These are phyloP conservation scores for Podila epicladia DNA, from an alignment of 192 early-diverging fungal genomes.

Conservation along the genomic window DNA sequence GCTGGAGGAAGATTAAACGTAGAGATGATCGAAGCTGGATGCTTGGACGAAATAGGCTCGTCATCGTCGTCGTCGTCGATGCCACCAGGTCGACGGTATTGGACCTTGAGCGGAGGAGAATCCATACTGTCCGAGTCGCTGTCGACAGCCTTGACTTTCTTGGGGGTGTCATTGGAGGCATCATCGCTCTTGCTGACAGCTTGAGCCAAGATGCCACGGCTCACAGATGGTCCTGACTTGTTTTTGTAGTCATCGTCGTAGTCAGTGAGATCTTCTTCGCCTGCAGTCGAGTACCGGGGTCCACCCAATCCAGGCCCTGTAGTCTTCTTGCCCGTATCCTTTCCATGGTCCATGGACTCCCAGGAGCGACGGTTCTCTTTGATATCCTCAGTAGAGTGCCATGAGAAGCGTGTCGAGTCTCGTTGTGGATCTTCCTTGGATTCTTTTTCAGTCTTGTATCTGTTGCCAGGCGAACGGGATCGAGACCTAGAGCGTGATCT, in stretches of 20 bases:
- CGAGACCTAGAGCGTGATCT: slow-evolving; percentile 13
- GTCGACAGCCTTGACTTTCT: slow-evolving; percentile 1
- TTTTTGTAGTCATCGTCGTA: slow-evolving; percentile 9
- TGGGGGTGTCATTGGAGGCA: background rate
- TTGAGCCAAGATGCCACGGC: background rate
- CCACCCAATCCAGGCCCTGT: background rate
- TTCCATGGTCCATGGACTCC: slow-evolving; percentile 13
- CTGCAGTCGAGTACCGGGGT: slow-evolving; percentile 11
- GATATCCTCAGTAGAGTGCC: slow-evolving; percentile 10
- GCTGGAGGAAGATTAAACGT: slow-evolving; percentile 41
- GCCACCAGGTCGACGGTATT: slow-evolving; percentile 25
- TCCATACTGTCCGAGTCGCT: slow-evolving; percentile 28
- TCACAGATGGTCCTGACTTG: background rate
- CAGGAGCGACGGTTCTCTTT: slow-evolving; percentile 21
- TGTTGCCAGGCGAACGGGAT: slow-evolving; percentile 4
- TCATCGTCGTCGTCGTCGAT: slow-evolving; percentile 25
- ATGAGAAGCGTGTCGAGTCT: slow-evolving; percentile 22
- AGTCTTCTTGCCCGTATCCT: background rate
- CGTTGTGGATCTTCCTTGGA: background rate
- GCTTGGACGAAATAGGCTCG: slow-evolving; percentile 16
- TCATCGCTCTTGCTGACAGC: too few relatives aligned
- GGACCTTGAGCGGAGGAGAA: slow-evolving; percentile 46
- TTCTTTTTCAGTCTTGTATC: background rate
- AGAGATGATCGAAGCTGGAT: slow-evolving; percentile 40
- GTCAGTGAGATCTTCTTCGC: slow-evolving; percentile 15